Evolutionary conservation across 345 rosid species (phyloP), one percentile per base, ranked within the genome.

Genomic region (Odontarrhena argentea): DNA sequence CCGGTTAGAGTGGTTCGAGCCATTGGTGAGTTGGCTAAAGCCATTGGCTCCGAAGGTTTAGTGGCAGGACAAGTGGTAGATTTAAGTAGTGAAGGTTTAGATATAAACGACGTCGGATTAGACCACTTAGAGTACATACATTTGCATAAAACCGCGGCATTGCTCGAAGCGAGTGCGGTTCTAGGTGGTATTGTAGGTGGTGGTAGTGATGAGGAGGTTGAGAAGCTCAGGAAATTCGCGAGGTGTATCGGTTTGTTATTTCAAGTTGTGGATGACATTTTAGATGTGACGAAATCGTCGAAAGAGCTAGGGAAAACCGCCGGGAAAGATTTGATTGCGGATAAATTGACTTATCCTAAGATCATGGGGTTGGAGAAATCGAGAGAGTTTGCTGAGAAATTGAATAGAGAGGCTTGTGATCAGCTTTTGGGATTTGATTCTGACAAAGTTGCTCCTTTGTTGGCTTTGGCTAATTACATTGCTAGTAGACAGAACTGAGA

Each of bases 241-340:
- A 77, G 88, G 63, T 75, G 79, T 60, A 80, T 87, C 13, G 97
- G 99, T 14, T 25, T 94, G 18, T 65, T 94, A 86, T 88, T 94
- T 77, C 99, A 94, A 56, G 96, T 94, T 6, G 96, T 94, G 64
- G 99, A 94, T 75, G 96, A 91, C 51, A 88, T 94, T n/a, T 86
- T 94, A 50, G 99, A 94, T 67, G 81, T 94, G 54, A 94, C 99
- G 1, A 84, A 76, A 69, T 88, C 99, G 1, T 88, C 96, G 0
- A 37, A 83, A 41, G 96, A 94, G 55, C 43, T 91, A 60, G 99
- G 99, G 18, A 91, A 94, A 79, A 91, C 99, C 3, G 99, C 96
- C 0, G 97, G 99, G 14, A 94, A 94, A 76, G 99, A 94, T 61
- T 73, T 94, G 82, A 80, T 86, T 52, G 96, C 97, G 0, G 96